A percentile compares a stretch with the other conserved stretches of the same genome.
Conservation (phyloP, 495 filamentous ascomycete genomes). For the Pyrenopolyporus hunteri region DNA sequence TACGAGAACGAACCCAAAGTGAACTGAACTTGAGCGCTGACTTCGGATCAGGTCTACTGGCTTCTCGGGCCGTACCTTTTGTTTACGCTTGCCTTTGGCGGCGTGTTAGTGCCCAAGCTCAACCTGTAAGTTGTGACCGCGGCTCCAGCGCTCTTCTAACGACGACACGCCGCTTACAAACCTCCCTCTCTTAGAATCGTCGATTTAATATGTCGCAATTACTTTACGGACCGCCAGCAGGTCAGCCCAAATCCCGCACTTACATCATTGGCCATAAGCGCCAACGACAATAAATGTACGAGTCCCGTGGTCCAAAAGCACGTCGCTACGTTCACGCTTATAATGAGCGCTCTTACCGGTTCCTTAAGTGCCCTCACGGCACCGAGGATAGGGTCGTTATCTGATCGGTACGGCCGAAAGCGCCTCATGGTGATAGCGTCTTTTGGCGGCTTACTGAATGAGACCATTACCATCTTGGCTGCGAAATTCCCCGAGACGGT, state of each 20-base stretch:
- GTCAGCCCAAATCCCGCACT: constrained; percentile 65
- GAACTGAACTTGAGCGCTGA: constrained; percentile 23
- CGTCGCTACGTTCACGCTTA: constrained; percentile 79
- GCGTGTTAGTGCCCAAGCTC: constrained; percentile 76
- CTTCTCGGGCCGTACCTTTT: constrained; percentile 76
- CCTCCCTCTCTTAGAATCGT: constrained; percentile 61
- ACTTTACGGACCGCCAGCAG: constrained; percentile 66
- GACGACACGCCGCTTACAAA: constrained; percentile 18
- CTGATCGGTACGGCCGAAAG: constrained; percentile 86
- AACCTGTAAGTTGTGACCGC: constrained; percentile 63
- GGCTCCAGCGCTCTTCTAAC: neutral
- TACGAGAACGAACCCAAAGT: neutral
- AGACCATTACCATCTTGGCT: constrained; percentile 76
- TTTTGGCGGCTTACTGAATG: constrained; percentile 68
- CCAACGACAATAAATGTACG: constrained; percentile 74
- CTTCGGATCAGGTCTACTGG: constrained; percentile 74
- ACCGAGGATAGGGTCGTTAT: constrained; percentile 82
- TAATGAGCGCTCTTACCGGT: constrained; percentile 72
- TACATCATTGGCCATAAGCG: constrained; percentile 68
- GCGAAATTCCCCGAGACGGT: constrained; percentile 74
- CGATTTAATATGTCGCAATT: constrained; percentile 77
- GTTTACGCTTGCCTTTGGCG: constrained; percentile 83
- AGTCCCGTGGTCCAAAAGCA: constrained; percentile 71
- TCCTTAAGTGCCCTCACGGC: constrained; percentile 74
- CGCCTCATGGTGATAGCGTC: constrained; percentile 70